A percentile compares a stretch with the other conserved stretches of the same genome.
These are phyloP conservation scores for Pachyrhizus erosus DNA, from an alignment of 306 rosid species.

Conservation along the genomic window DNA sequence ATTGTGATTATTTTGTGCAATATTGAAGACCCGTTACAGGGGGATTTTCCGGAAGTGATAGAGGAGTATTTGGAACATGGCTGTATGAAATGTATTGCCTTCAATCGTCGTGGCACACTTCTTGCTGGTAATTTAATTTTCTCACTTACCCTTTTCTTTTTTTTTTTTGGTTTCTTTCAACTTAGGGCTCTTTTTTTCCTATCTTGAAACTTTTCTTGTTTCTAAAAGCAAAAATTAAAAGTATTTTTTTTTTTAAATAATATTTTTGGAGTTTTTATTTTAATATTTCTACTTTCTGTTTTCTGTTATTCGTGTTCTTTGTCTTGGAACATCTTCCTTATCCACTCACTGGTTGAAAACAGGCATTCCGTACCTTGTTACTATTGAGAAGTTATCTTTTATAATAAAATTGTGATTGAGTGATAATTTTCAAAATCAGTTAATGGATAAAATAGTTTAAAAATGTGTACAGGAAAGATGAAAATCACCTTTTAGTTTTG, in stretches of 20 bases:
- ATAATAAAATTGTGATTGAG: no score
- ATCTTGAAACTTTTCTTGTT: neutral
- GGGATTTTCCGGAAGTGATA: slow-evolving; percentile 95
- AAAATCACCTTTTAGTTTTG: no score
- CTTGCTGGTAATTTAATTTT: slow-evolving; percentile 78
- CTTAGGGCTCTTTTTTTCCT: neutral
- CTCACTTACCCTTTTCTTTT: neutral
- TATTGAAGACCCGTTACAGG: slow-evolving; percentile 82
- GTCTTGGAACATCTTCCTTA: neutral
- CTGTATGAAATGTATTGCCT: slow-evolving; percentile 88
- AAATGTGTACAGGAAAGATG: no score
- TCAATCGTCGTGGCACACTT: slow-evolving; percentile 96
- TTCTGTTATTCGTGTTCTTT: neutral
- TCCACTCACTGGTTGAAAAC: no score
- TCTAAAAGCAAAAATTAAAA: neutral
- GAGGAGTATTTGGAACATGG: slow-evolving; percentile 95
- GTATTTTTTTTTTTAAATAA: no score
- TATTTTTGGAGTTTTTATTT: no score
- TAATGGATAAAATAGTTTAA: no score
- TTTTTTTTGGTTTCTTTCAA: neutral
- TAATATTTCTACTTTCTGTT: neutral
- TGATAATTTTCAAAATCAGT: no score
- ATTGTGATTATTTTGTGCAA: neutral
- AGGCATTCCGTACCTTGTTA: no score
- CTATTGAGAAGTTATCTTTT: no score